phyloP scores from a whole-genome alignment of 164 flowering plant genomes.

The Amborella trichopoda region DNA sequence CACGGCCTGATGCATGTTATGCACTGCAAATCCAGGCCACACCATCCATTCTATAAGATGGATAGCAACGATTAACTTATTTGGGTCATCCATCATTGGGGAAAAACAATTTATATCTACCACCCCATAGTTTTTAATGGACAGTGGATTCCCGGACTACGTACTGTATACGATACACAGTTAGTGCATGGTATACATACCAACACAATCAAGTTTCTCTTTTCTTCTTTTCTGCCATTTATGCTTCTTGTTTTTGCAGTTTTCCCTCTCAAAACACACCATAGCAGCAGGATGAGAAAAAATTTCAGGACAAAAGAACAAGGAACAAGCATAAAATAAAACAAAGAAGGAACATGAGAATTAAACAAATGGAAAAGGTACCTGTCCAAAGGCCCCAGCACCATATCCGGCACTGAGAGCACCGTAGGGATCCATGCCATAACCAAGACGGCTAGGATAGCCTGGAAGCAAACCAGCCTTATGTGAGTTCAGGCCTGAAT shows the following conservation, averaged over 20 bases:
- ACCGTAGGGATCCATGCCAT: slow-evolving; percentile 53
- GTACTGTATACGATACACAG: no score
- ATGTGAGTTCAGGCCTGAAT: slow-evolving; percentile 32
- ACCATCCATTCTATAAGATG: no score
- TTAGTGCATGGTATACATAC: no score
- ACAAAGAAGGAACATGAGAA: neutral
- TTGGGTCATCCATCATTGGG: no score
- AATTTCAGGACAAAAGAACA: neutral
- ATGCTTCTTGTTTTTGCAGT: neutral
- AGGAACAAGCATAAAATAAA: neutral
- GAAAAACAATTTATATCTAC: no score
- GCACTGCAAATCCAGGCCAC: no score
- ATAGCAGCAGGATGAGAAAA: neutral
- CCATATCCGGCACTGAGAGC: slow-evolving; percentile 54
- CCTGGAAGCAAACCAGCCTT: slow-evolving; percentile 43
- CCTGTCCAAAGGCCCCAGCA: slow-evolving; percentile 52
- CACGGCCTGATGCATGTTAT: no score
- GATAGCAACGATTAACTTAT: no score
- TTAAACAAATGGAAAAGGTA: neutral
- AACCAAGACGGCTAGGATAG: slow-evolving; percentile 53
- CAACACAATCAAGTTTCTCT: neutral
- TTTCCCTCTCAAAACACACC: neutral
- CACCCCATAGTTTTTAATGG: no score
- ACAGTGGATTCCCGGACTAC: no score
- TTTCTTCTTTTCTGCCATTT: neutral